Evolutionary conservation across 495 filamentous ascomycete species (phyloP).

Genomic region (Staphylotrichum tortipilum): DNA sequence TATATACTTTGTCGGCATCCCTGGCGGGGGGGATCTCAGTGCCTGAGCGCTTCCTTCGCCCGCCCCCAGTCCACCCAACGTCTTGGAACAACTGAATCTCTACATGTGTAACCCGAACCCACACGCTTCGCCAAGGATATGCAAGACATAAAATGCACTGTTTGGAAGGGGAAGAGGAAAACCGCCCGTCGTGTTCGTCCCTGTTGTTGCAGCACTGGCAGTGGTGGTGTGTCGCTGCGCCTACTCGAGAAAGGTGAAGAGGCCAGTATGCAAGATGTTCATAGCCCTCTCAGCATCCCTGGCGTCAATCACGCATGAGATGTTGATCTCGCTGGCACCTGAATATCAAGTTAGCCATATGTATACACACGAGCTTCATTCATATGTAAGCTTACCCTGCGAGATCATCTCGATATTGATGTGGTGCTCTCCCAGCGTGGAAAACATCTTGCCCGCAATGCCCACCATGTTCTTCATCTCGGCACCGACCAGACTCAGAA

Average conservation of each 20-base stretch:
- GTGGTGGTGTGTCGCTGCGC: too few species aligned
- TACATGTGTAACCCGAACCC: not conserved
- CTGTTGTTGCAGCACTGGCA: too few species aligned
- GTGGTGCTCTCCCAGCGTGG: conserved; percentile 74
- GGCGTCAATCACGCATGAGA: conserved; percentile 91
- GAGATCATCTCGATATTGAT: conserved; percentile 98
- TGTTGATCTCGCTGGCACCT: conserved; percentile 98
- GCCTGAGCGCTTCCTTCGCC: too few species aligned
- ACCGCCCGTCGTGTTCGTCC: too few species aligned
- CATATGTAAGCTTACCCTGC: conserved; percentile 55
- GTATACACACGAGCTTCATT: not conserved
- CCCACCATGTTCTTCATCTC: conserved; percentile 95
- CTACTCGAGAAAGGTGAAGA: conserved; percentile 61
- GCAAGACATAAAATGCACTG: too few species aligned
- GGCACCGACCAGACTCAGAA: conserved; percentile 80
- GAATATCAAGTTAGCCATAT: not conserved
- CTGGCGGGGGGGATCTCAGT: too few species aligned
- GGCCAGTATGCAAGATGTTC: conserved; percentile 87
- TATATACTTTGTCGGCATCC: not conserved
- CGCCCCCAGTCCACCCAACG: too few species aligned
- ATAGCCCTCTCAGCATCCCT: conserved; percentile 82
- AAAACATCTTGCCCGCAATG: conserved; percentile 82
- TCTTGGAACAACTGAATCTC: not conserved
- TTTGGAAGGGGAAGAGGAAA: too few species aligned
- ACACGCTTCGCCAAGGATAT: not conserved